These are phyloP conservation scores for Paraphaeosphaeria minitans DNA, from an alignment of 2,329 filamentous ascomycete genomes.

Conservation along the genomic window DNA sequence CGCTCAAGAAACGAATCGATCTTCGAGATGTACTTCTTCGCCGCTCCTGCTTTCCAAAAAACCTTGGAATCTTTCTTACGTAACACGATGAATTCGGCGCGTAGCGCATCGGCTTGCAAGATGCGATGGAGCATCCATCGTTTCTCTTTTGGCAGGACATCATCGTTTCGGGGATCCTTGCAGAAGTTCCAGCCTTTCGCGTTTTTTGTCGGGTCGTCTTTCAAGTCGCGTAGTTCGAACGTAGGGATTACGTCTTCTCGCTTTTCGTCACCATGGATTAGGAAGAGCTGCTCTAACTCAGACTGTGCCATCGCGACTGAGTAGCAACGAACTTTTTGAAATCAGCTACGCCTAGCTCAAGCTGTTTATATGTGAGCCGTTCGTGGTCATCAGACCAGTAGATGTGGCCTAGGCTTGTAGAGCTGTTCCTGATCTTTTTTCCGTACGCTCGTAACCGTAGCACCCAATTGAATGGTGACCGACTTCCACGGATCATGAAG, in stretches of 20 bases:
- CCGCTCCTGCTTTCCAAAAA: not conserved
- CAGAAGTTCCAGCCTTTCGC: not conserved
- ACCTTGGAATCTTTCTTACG: not conserved
- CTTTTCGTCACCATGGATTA: not conserved
- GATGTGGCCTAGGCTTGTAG: not conserved
- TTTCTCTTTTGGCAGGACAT: not conserved
- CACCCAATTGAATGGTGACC: not conserved
- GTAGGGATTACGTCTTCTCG: not conserved
- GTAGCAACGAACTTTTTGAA: too few species aligned
- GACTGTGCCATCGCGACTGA: too few species aligned
- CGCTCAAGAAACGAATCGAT: not conserved
- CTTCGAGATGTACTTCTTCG: not conserved
- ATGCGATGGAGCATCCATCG: not conserved
- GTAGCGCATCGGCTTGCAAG: too few species aligned
- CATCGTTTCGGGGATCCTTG: not conserved
- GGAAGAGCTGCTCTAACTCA: not conserved
- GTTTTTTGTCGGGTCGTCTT: not conserved
- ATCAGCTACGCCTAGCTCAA: not conserved
- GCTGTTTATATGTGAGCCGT: slow-evolving; percentile 1
- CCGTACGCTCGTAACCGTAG: not conserved
- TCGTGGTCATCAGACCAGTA: not conserved
- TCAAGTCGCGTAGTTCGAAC: not conserved
- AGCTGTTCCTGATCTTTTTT: not conserved
- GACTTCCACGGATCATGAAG: slow-evolving; percentile 1
- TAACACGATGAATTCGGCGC: too few species aligned